Evolutionary conservation across 768 basidiomycete genomes (phyloP), one percentile per base, ranked within the genome.

Genomic region (Leccinum subgranulosum): DNA sequence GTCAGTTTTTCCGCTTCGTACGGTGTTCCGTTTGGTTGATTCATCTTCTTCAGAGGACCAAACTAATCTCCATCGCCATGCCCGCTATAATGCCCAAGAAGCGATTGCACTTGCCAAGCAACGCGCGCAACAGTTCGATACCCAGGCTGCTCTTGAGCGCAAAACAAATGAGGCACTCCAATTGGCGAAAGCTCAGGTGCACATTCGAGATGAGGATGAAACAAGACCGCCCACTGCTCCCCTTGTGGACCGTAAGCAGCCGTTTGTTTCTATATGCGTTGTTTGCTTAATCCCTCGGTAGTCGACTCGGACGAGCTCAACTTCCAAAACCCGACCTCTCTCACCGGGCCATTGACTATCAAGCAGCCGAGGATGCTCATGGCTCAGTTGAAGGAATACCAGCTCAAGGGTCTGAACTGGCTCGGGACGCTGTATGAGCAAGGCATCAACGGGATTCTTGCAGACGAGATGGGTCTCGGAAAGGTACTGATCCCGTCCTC

Each of bases 381-480:
- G 84, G 94, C 94, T 8, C 91, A 93, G 63, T 76, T 99, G 54
- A 99, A 99, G 74, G 97, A 99, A 72, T 99, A 98, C 70, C 97
- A 99, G 71, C 74, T 99, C 56, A 98, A 98, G 68, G 97, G 97
- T 60, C 80, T 99, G 33, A 98, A 97, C 62, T 99, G 97, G 97
- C 78, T 99, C 25, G 97, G 88, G 17, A 97, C 95, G 15, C 78
- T 99, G 21, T 99, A 98, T 67, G 97, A 98, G 70, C 96, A 98
- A 73, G 97, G 97, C 47, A 98, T 98, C 81, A 99, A 99, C 68
- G 97, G 97, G 49, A 99, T 99, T 66, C 82, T 99, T 21, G 97
- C 97, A 2, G 97, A 99, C 69, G 97, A 99, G 75, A 98, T 98
- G 96, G 94, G 94, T 75, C 83, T 93, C 10, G 90, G 90, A 61